Evolutionary conservation across 257 asterid species (phyloP).

Genomic region (Paulownia fortunei): DNA sequence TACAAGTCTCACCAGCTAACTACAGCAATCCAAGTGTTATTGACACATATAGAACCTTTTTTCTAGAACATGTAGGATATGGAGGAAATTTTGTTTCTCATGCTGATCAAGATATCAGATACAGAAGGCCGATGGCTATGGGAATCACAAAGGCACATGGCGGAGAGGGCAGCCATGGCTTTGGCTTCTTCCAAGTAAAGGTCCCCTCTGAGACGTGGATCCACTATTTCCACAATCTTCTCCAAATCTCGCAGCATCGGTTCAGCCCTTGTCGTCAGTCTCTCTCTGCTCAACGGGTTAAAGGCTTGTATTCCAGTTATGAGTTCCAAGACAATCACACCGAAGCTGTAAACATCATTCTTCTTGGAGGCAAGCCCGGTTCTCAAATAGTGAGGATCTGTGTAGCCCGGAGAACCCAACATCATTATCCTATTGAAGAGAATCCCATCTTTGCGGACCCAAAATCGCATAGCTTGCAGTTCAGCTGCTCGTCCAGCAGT

Average conservation of each 20-base stretch:
- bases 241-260: slow-evolving; percentile 37
- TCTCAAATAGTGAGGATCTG: slow-evolving; percentile 71
- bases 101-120: slow-evolving; percentile 27
- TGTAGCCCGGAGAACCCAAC: slow-evolving; percentile 78
- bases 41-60: too few species aligned
- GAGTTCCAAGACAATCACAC: slow-evolving; percentile 66
- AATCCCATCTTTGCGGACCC: slow-evolving; percentile 75
- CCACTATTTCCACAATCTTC: slow-evolving; percentile 52
- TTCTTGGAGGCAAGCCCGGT: slow-evolving; percentile 67
- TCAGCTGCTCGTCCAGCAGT: slow-evolving; percentile 51
- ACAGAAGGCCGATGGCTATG: slow-evolving; percentile 33
- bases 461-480: slow-evolving; percentile 76
- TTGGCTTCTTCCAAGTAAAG: slow-evolving; percentile 49
- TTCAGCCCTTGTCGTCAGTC: slow-evolving; percentile 41
- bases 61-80: slow-evolving; percentile 8
- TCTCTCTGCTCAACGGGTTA: slow-evolving; percentile 47
- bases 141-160: slow-evolving; percentile 29
- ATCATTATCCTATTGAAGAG: slow-evolving; percentile 50
- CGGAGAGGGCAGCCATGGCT: slow-evolving; percentile 29
- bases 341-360: slow-evolving; percentile 72
- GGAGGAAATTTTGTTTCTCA: slow-evolving; percentile 28
- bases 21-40: too few species aligned
- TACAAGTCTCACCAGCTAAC: too few species aligned
- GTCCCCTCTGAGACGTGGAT: slow-evolving; percentile 48
- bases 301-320: slow-evolving; percentile 69